Evolutionary conservation across 2,329 filamentous ascomycete genomes (phyloP), one percentile per base, ranked within the genome.

Genomic region (Paramyrothecium sp.): DNA sequence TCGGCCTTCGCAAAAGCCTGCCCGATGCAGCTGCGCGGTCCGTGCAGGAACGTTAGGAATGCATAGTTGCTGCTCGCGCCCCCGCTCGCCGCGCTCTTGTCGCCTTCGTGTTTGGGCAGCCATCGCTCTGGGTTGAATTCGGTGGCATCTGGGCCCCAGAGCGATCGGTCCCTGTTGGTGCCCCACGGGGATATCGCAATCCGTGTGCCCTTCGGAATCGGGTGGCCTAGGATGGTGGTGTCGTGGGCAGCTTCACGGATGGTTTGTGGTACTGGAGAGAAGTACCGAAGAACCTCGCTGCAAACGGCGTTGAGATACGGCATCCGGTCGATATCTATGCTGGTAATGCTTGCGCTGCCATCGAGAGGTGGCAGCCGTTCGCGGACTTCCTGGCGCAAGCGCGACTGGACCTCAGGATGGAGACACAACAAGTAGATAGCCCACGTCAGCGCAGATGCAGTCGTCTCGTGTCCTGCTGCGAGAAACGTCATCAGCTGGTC

Each of bases 401-500:
- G 81, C 21, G 72, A 73, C 73, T 95, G 90, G 2, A 90, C 76
- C 1, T 86, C 79, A 0, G 85, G 87, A 64, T 91, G 73, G 20
- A 80, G 79, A 63, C 84, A 84, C n/a, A 95, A 81, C 48, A 88
- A 76, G 68, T 92, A 90, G 8, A 87, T 73, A 3, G 88, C 83
- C 89, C 90, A 94, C n/a, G 87, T 89, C 68, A 95, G 79, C 19
- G 90, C 82, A 1, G 87, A 83, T 1, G 91, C 86, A 0, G 90
- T 93, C 1, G 91, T 94, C 74, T 94, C 90, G 71, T 94, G 91
- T 21, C 88, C 89, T 0, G 92, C 92, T 1, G 89, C 89, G 5
- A 96, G 83, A 76, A 96, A 95, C 0, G 91, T 96, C 90, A 96
- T 95, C 69, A 95, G 83, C 73, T 96, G 92, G 70, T 95, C 89